Evolutionary conservation across 176 grass and related monocot genomes (phyloP).

Genomic region (Oryza nivara): DNA sequence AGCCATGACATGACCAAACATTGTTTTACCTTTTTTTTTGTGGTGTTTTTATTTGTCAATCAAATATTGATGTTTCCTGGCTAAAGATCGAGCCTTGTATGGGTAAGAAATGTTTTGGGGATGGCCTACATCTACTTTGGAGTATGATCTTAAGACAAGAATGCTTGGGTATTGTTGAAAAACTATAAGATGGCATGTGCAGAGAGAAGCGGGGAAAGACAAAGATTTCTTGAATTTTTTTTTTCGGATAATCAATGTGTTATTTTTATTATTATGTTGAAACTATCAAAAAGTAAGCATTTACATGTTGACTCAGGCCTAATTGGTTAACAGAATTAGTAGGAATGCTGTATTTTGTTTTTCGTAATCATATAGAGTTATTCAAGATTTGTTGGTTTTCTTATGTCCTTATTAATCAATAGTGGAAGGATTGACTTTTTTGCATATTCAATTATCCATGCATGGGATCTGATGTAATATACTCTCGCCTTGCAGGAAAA

Average conservation of each 20-base stretch:
- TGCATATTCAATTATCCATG: constrained; percentile 18
- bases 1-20: not conserved
- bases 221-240: not conserved
- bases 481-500: constrained; percentile 70
- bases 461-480: constrained; percentile 12
- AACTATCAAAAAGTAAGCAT: not conserved
- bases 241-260: not conserved
- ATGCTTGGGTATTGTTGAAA: not conserved
- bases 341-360: constrained; percentile 32
- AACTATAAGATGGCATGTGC: not conserved
- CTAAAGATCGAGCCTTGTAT: not conserved
- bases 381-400: constrained; percentile 15
- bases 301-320: constrained; percentile 8
- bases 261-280: not conserved
- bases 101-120: not conserved
- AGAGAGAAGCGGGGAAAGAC: not conserved
- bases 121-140: not conserved
- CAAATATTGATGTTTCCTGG: not conserved
- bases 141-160: not conserved
- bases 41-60: not conserved
- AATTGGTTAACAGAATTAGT: constrained; percentile 30
- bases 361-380: not conserved
- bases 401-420: not conserved
- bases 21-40: not conserved
- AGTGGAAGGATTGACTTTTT: constrained; percentile 4